Evolutionary conservation across 441 rosid species (phyloP).

Genomic region (Croton setiger): DNA sequence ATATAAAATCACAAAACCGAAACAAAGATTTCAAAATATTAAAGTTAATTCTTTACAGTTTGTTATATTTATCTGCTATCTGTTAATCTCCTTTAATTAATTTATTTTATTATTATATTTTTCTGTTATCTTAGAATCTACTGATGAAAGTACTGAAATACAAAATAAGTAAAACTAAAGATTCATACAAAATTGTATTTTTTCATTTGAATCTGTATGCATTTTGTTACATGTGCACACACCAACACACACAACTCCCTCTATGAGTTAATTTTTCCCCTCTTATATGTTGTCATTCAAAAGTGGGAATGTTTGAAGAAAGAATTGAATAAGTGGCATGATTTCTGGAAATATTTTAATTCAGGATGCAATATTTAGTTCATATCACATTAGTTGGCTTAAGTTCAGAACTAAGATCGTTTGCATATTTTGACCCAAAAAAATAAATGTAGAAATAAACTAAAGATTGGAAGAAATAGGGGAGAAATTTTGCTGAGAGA

Average conservation of each 20-base stretch:
- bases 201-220: not conserved
- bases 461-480: not conserved
- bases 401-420: not conserved
- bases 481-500: not conserved
- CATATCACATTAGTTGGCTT: not conserved
- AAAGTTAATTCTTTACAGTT: too few species aligned
- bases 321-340: not conserved
- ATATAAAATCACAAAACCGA: not conserved
- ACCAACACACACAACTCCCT: not conserved
- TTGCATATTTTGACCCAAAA: not conserved
- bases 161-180: not conserved
- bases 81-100: not conserved
- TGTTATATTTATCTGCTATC: not conserved
- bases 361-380: not conserved
- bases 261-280: too few species aligned
- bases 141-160: too few species aligned
- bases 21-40: not conserved
- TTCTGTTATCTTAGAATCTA: not conserved
- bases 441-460: not conserved
- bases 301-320: not conserved
- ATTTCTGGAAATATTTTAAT: not conserved
- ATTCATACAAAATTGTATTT: not conserved
- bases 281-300: not conserved
- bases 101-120: too few species aligned
- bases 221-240: not conserved